phyloP scores from a whole-genome alignment of 768 basidiomycete species.

The Tremella yokohamensis region DNA sequence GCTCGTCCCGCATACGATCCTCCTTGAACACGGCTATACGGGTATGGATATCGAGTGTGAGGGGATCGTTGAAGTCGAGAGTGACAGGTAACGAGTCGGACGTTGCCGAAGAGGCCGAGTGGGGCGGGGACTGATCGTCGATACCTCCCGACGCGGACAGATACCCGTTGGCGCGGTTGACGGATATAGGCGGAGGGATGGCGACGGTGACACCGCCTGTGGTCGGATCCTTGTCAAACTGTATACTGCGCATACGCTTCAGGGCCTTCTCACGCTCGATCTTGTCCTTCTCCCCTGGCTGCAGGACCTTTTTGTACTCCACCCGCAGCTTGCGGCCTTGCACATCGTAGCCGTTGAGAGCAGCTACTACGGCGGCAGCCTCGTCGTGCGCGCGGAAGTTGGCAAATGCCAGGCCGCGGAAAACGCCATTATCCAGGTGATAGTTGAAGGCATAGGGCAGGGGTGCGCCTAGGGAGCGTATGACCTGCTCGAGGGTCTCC shows the following conservation, averaged over 20 bases:
- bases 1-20: slow-evolving; percentile 92
- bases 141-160: background rate
- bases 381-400: slow-evolving; percentile 90
- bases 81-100: slow-evolving; percentile 54
- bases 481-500: slow-evolving; percentile 92
- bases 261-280: slow-evolving; percentile 99
- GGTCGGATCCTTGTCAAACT: slow-evolving; percentile 56
- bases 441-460: slow-evolving; percentile 99
- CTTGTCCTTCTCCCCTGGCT: slow-evolving; percentile 96
- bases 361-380: slow-evolving; percentile 91
- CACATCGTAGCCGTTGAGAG: slow-evolving; percentile 70
- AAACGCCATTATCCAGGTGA: slow-evolving; percentile 93
- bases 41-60: slow-evolving; percentile 94
- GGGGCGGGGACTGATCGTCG: slow-evolving; percentile 29
- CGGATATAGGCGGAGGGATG: slow-evolving; percentile 19
- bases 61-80: slow-evolving; percentile 91
- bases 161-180: slow-evolving; percentile 13
- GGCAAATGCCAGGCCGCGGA: slow-evolving; percentile 96
- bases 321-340: slow-evolving; percentile 89
- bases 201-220: no score
- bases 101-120: slow-evolving; percentile 33
- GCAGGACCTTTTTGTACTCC: slow-evolving; percentile 99
- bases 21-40: slow-evolving; percentile 95
- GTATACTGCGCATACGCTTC: slow-evolving; percentile 95
- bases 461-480: slow-evolving; percentile 90